phyloP scores from a whole-genome alignment of 2,329 filamentous ascomycete species.

The Fusarium camptoceras region DNA sequence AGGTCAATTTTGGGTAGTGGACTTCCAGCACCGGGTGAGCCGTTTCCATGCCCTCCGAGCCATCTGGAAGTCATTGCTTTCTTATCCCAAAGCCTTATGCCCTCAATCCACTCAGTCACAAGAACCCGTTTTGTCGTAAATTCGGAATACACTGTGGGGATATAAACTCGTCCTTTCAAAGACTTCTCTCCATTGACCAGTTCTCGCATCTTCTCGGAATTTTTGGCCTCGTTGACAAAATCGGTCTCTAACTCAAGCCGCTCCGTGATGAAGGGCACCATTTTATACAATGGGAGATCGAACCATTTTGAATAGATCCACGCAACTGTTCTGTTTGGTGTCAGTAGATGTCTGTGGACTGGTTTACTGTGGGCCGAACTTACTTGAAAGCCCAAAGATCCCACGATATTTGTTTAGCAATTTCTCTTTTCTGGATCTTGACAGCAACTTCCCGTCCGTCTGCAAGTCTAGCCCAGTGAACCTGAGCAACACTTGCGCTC shows the following conservation, averaged over 20 bases:
- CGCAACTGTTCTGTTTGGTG: slow-evolving; percentile 73
- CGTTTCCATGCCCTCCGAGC: slow-evolving; percentile 80
- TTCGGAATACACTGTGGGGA: slow-evolving; percentile 86
- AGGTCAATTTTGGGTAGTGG: slow-evolving; percentile 67
- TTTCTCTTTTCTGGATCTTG: slow-evolving; percentile 97
- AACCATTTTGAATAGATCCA: slow-evolving; percentile 88
- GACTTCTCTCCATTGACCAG: slow-evolving; percentile 81
- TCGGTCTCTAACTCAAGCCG: slow-evolving; percentile 94
- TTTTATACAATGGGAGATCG: slow-evolving; percentile 88
- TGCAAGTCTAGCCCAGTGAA: slow-evolving; percentile 88
- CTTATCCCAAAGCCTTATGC: slow-evolving; percentile 92
- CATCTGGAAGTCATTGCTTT: slow-evolving; percentile 80
- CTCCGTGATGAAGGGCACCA: slow-evolving; percentile 94
- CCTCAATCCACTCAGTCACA: slow-evolving; percentile 98
- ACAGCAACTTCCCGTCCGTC: slow-evolving; percentile 94
- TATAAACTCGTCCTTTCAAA: slow-evolving; percentile 84
- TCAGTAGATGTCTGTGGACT: slow-evolving; percentile 22
- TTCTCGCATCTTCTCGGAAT: slow-evolving; percentile 84
- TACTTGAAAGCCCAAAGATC: slow-evolving; percentile 95
- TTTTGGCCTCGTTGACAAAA: slow-evolving; percentile 90
- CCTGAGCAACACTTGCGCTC: slow-evolving; percentile 93
- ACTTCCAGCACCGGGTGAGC: slow-evolving; percentile 81
- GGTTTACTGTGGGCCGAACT: slow-evolving; percentile 45
- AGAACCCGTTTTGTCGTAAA: slow-evolving; percentile 86
- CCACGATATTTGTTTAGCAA: slow-evolving; percentile 89